Evolutionary conservation across 2,329 filamentous ascomycete species (phyloP), one percentile per base, ranked within the genome.

Genomic region (Neonectria neomacrospora): DNA sequence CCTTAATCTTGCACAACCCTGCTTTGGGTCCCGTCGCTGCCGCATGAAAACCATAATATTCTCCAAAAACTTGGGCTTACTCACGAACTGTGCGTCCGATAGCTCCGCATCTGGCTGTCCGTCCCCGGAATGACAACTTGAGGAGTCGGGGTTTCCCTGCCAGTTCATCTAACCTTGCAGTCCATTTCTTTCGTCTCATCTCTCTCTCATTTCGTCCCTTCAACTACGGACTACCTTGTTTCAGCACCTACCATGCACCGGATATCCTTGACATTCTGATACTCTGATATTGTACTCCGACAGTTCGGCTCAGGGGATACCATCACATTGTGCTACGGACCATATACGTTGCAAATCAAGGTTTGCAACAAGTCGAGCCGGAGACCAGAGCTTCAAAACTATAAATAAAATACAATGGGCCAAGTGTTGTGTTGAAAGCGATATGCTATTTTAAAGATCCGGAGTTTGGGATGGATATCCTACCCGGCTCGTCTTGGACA

Each of bases 171-270:
- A 58, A 54, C 54, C 50, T 44, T 42, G 34, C 42, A 34, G 18
- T 41, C 16, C 10, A 54, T 34, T 58, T 30, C 26, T 51, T 58
- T 41, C 42, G 18, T 63, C 60, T 39, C 60, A 58, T 58, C 59
- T 57, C 48, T 60, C 51, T 39, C 47, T 62, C 48, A 54, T 53
- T 47, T 54, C 47, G 10, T 57, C 54, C 32, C 28, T 44, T 54
- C 58, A 18, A 54, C 42, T 42, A 12, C n/a, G n/a, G n/a, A 26
- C 23, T 26, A 26, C 54, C 32, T 32, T 54, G 60, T 58, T 54
- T 63, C 54, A 58, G 50, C 32, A 28, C 34, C 34, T 26, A 26
- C 23, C 23, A 26, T 26, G 23, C 6, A 26, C 23, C 23, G 6
- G 23, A 26, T 26, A 26, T 26, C 23, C 23, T 26, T 26, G 23